Percentiles rank a stretch among this genome's conserved stretches.
Conservation (phyloP, 257 asterid species). For the Solanum appendiculatum region DNA sequence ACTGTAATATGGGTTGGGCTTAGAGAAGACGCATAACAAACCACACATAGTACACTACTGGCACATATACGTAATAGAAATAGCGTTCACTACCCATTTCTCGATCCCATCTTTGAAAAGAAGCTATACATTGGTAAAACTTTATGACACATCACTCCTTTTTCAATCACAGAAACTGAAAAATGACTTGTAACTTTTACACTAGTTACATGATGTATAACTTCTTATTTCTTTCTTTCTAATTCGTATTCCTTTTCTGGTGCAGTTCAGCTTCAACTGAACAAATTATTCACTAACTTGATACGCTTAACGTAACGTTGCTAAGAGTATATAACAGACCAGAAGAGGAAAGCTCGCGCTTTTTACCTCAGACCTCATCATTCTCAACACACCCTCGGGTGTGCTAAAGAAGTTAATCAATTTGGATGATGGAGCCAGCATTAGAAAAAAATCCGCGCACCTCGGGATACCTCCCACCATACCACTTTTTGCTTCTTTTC, state of each 20-base stretch:
- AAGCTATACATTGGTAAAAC: not conserved
- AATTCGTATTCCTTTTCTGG: not conserved
- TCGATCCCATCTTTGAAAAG: too few species aligned
- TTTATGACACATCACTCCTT: not conserved
- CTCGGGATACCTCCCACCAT: not conserved
- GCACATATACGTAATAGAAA: not conserved
- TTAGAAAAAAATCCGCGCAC: not conserved
- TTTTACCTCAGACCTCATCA: not conserved
- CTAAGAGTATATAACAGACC: not conserved
- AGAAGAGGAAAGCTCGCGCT: not conserved
- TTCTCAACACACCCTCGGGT: not conserved
- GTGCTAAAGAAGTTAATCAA: not conserved
- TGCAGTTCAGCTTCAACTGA: not conserved
- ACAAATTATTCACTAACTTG: too few species aligned
- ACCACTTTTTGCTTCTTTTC: not conserved
- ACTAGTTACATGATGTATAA: too few species aligned
- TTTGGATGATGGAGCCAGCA: not conserved
- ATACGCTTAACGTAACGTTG: too few species aligned
- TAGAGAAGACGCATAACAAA: not conserved
- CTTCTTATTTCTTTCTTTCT: not conserved
- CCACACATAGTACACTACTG: not conserved
- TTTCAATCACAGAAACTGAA: not conserved
- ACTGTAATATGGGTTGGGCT: not conserved
- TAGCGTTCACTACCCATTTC: not conserved
- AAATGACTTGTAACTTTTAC: not conserved